phyloP scores from a whole-genome alignment of 2,329 filamentous ascomycete species.

The Arthrobotrys sphaeroides region DNA sequence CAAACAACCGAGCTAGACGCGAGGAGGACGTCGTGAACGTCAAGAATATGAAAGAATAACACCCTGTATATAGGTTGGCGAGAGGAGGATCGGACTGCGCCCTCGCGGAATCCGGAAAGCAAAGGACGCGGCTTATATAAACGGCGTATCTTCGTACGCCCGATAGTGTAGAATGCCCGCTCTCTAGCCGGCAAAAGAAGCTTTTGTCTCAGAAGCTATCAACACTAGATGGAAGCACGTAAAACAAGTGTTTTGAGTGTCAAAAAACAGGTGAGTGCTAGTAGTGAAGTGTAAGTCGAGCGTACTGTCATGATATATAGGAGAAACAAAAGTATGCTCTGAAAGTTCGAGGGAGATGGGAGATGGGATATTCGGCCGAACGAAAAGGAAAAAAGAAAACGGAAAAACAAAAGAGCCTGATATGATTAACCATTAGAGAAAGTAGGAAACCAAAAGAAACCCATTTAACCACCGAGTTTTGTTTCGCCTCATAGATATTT shows the following conservation, averaged over 20 bases:
- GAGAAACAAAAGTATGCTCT: background rate
- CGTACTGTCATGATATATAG: background rate
- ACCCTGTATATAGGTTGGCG: background rate
- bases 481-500: conserved; percentile 49
- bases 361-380: conserved; percentile 3
- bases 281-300: background rate
- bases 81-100: background rate
- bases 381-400: background rate
- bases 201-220: conserved; percentile 24
- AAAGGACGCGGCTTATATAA: background rate
- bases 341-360: conserved; percentile 1
- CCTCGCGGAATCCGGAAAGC: background rate
- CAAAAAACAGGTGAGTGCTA: conserved; percentile 2
- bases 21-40: background rate
- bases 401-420: conserved; percentile 4
- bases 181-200: conserved; percentile 10
- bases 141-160: background rate
- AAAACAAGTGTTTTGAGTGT: conserved; percentile 1
- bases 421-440: conserved; percentile 41
- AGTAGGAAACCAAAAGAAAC: conserved; percentile 11
- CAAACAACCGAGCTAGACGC: too few relatives aligned
- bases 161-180: conserved; percentile 1
- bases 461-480: conserved; percentile 34
- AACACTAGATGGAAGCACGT: conserved; percentile 7
- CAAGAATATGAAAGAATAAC: background rate